These are phyloP conservation scores for Exophiala sp. DNA, from an alignment of 2,329 filamentous ascomycete genomes.

Conservation along the genomic window DNA sequence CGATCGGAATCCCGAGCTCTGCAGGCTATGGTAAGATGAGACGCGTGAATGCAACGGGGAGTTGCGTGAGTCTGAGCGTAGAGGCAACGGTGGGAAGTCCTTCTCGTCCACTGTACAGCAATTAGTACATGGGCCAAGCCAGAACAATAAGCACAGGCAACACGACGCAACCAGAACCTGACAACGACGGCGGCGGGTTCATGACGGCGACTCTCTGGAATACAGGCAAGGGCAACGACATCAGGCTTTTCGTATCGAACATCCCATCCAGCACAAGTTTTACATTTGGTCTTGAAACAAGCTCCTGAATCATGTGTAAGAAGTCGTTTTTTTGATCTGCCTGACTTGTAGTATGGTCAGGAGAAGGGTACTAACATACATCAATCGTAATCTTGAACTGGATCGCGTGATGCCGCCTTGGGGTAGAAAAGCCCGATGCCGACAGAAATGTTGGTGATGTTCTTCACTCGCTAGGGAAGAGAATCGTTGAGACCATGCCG, in stretches of 20 bases:
- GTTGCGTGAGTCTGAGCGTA: constrained; percentile 31
- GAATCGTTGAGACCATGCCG: constrained; percentile 20
- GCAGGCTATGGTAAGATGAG: constrained; percentile 32
- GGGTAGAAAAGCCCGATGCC: constrained; percentile 33
- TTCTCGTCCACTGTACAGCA: constrained; percentile 39
- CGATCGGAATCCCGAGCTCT: constrained; percentile 25
- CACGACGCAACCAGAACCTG: constrained; percentile 14
- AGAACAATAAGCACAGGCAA: constrained; percentile 14
- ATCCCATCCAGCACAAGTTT: constrained; percentile 19
- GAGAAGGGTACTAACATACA: constrained; percentile 47
- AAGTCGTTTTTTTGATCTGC: constrained; percentile 27
- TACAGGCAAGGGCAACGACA: constrained; percentile 20
- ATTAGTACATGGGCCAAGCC: constrained; percentile 18
- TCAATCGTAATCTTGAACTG: constrained; percentile 31
- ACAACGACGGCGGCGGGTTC: constrained; percentile 24
- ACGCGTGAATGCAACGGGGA: constrained; percentile 36
- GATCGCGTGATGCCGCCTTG: constrained; percentile 35
- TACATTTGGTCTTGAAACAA: constrained; percentile 20
- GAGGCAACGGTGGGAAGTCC: constrained; percentile 44
- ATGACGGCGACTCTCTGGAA: constrained; percentile 6
- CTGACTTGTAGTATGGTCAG: constrained; percentile 20
- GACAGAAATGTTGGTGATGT: constrained; percentile 30
- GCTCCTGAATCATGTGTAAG: constrained; percentile 24
- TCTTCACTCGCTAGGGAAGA: constrained; percentile 20
- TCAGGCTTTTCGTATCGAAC: constrained; percentile 23